A percentile compares a stretch with the other conserved stretches of the same genome.
Evolutionary conservation across 805 yeast species (phyloP).

Genomic region (Jamesozyma gamospora): DNA sequence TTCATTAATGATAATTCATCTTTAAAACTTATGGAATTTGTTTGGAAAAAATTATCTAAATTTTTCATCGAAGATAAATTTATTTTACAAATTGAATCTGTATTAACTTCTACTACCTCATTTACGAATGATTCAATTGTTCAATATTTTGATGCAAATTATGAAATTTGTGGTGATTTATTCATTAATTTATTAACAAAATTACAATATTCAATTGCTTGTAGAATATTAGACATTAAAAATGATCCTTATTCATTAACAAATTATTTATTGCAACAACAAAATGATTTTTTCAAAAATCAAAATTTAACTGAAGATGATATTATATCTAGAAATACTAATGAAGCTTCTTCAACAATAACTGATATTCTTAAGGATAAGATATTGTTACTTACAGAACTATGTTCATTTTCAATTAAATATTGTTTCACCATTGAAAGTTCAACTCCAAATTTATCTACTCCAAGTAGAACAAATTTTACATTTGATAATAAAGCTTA

Average conservation of each 20-base stretch:
- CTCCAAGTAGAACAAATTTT: constrained; percentile 11
- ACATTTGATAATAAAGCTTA: constrained; percentile 32
- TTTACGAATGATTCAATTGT: constrained; percentile 24
- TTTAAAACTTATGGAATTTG: constrained; percentile 7
- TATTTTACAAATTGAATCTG: constrained; percentile 12
- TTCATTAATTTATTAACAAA: constrained; percentile 17
- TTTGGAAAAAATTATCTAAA: constrained; percentile 13
- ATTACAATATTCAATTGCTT: constrained; percentile 16
- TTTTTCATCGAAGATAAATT: constrained; percentile 11
- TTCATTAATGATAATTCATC: constrained; percentile 13
- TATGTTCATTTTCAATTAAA: constrained; percentile 22
- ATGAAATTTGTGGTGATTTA: constrained; percentile 21
- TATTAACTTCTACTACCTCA: constrained; percentile 9
- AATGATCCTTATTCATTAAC: constrained; percentile 3
- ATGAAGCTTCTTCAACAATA: constrained; percentile 13
- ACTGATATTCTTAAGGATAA: constrained; percentile 29
- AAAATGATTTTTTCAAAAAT: constrained; percentile 10
- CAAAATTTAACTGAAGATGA: constrained; percentile 12
- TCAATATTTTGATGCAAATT: constrained; percentile 20
- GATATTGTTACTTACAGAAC: constrained; percentile 27
- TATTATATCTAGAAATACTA: constrained; percentile 1
- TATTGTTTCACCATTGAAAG: constrained; percentile 11
- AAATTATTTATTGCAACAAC: constrained; percentile 6
- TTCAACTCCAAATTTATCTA: constrained; percentile 12
- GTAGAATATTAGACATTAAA: constrained; percentile 7